Evolutionary conservation across 352 stramenopile species (phyloP), one percentile per base, ranked within the genome.

Genomic region (Globisporangium nodosum): DNA sequence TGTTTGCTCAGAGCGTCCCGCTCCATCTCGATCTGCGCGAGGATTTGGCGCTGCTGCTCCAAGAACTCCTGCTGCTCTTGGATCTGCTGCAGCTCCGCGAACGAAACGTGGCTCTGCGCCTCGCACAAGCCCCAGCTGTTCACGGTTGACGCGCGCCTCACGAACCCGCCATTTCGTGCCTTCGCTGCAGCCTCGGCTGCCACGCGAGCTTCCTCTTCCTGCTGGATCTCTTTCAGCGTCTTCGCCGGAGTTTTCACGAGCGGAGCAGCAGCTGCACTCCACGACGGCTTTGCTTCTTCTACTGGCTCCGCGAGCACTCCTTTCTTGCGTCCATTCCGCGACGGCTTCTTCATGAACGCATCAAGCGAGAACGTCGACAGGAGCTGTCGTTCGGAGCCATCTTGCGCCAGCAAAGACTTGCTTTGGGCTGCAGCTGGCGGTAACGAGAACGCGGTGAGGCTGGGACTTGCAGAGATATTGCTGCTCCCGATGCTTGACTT

Each of bases 101-200:
- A 69, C 40, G 81, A 88, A 5, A 91, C 68, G 54, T 81, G 72
- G 30, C 61, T 52, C 20, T 68, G 67, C 18, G 69, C 35, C 18
- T 78, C 69, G 16, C 72, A 80, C 5, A 89, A 47, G 0, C 81
- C 81, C 81, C 81, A 91, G 45, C 81, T 88, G 52, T 91, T 91
- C 8, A 89, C 60, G 3, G 81, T 89, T 7, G 74, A 84, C 21
- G 67, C 39, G 50, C 69, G 73, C 11, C 69, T 66, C 1, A 61
- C 52, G 58, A 65, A 68, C 8, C 63, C 60, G 15, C 74, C 64
- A 47, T 80, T 61, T 2, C 68, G 70, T 21, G 68, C 65, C 61
- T 88, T 90, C 16, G 75, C 69, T 11, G 72, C 70, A 8, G 69
- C 68, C 47, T 87, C 73, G 1, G 66, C 64, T 3, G 64, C 66